Conservation (phyloP, 257 asterid species). For the Nicotiana benthamiana region DNA sequence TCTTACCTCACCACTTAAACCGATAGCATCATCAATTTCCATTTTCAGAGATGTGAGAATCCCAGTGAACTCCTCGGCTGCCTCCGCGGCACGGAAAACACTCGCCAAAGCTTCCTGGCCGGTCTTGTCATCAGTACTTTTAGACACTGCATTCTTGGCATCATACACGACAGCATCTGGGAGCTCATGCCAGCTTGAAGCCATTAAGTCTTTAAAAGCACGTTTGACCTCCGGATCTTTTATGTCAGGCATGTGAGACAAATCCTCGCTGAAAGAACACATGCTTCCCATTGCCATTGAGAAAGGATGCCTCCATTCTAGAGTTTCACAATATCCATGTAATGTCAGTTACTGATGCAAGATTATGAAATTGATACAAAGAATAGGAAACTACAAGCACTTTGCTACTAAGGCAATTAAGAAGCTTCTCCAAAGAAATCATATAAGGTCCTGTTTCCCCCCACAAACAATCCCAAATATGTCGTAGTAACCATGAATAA, state of each 20-base stretch:
- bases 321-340: constrained; percentile 9
- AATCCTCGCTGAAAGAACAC: constrained; percentile 65
- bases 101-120: constrained; percentile 68
- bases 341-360: neutral
- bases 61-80: constrained; percentile 85
- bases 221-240: constrained; percentile 57
- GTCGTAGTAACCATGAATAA: neutral
- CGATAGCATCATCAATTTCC: constrained; percentile 85
- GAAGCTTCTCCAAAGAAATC: neutral
- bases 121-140: constrained; percentile 64
- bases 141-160: constrained; percentile 59
- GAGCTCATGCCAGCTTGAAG: constrained; percentile 69
- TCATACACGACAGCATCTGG: constrained; percentile 52
- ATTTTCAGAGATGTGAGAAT: constrained; percentile 65
- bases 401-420: neutral
- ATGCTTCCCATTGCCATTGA: constrained; percentile 38
- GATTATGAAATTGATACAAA: neutral
- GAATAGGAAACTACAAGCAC: neutral
- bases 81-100: constrained; percentile 83
- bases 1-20: constrained; percentile 84
- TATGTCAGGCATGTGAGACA: constrained; percentile 51
- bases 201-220: constrained; percentile 85
- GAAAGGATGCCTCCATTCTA: constrained; percentile 42
- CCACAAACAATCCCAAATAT: neutral
- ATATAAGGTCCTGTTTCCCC: neutral